A percentile compares a stretch with the other conserved stretches of the same genome.
These are phyloP conservation scores for Psidium guajava DNA, from an alignment of 345 rosid species.

Conservation along the genomic window DNA sequence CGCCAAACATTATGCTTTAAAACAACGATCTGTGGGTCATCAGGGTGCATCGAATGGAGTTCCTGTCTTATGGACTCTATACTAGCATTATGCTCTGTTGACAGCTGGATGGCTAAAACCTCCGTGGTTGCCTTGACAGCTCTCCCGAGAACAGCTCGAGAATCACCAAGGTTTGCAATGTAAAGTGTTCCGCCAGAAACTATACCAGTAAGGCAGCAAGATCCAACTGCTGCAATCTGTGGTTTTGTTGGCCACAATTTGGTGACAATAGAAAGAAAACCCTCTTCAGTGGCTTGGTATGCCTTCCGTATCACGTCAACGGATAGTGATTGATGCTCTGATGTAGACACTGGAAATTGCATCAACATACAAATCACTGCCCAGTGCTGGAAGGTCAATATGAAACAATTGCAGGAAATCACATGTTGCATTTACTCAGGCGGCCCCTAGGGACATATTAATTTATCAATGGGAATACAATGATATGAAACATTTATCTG, in stretches of 20 bases:
- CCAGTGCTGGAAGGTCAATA: neutral
- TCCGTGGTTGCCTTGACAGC: slow-evolving; percentile 34
- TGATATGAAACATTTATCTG: neutral
- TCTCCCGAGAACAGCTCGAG: slow-evolving; percentile 43
- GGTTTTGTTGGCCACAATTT: slow-evolving; percentile 36
- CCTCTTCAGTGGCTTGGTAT: slow-evolving; percentile 43
- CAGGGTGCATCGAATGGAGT: slow-evolving; percentile 29
- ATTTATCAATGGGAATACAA: neutral
- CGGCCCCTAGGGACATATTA: neutral
- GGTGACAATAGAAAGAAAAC: slow-evolving; percentile 31
- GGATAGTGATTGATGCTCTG: slow-evolving; percentile 36
- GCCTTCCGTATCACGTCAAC: slow-evolving; percentile 36
- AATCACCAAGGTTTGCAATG: slow-evolving; percentile 39
- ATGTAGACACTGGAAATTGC: slow-evolving; percentile 21
- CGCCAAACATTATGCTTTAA: slow-evolving; percentile 49
- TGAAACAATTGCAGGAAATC: neutral
- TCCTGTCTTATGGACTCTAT: slow-evolving; percentile 41
- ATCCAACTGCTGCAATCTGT: slow-evolving; percentile 45
- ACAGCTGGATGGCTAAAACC: slow-evolving; percentile 38
- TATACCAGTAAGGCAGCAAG: slow-evolving; percentile 42
- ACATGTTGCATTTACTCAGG: neutral
- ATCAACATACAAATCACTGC: neutral
- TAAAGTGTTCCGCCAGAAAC: slow-evolving; percentile 32
- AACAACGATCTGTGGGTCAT: slow-evolving; percentile 34
- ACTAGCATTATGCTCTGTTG: slow-evolving; percentile 39